Evolutionary conservation across 495 filamentous ascomycete genomes (phyloP), one percentile per base, ranked within the genome.

Genomic region (Aspergillus taichungensis): DNA sequence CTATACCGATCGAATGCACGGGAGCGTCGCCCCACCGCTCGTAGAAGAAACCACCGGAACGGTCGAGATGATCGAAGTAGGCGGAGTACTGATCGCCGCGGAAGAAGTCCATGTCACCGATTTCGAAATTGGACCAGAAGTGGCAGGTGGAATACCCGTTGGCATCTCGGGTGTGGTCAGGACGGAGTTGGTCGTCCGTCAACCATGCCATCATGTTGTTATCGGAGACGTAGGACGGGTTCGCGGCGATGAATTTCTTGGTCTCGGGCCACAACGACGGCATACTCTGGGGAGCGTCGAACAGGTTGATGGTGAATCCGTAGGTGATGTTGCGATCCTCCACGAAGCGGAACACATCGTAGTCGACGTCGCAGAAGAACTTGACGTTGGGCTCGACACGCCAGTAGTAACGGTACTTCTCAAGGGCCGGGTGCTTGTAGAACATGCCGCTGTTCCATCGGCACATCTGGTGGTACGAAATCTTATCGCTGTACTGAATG

Each of bases 51-150:
- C 92, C 92, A 30, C 94, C 94, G 0, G 88, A 84, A 13, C 85
- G 79, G 67, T 99, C 94, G 30, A 99, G 71, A 60, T 96, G 87
- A 61, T 95, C 82, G 67, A 99, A 99, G 62, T 96, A 99, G 42
- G 88, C 87, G 61, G 91, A 84, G 62, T 99, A 99, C 40, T 78
- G 75, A 62, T 89, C 79, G 54, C 88, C 84, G 8, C 94, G 75
- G 88, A 90, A 99, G 70, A 99, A 96, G 49, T 76, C 78, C 79
- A 99, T 80, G 60, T 95, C 89, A 30, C 80, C 94, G 54, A 99
- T 94, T 68, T 99, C 94, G 57, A 99, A 99, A 68, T 99, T 99
- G 47, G 81, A 88, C 94, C 94, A 99, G 73, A 99, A 99, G 67
- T 99, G 94, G 63, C 94, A 99, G n/a, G 94, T 98, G 8, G 87